Evolutionary conservation across 192 early-diverging fungal species (phyloP), one percentile per base, ranked within the genome.

Genomic region (Diversispora eburnea): DNA sequence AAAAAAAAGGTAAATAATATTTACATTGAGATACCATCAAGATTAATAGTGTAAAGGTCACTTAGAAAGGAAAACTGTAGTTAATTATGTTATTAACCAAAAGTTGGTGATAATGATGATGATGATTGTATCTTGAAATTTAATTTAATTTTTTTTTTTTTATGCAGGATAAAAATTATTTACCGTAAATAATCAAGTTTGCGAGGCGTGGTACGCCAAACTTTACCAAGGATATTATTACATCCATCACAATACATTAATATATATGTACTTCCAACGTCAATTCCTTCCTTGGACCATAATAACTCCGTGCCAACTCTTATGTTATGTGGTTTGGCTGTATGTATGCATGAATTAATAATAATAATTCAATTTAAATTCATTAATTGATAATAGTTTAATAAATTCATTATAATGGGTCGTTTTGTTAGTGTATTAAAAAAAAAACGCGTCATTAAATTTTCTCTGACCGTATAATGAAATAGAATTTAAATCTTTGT

Each of bases 161-260:
- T 9, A 49, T 13, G 10, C 10, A 5, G 48, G 22, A 52, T 54
- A 39, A 12, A 47, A 19, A 9, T 46, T 19, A 20, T 45, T 33
- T 55, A 75, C 74, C 63, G 63, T 25, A 75, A 39, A 75, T 75
- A 68, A 66, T 75, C 74, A 15, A 75, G 45, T 68, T 68, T 55
- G 7, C 74, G 67, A 3, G 74, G 74, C 13, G 74, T 75, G 22
- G 67, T 58, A 42, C 59, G 59, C 43, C 59, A 75, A 4, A 75
- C 74, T 68, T 75, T 75, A 3, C 74, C 74, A 20, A 75, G 17
- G 4, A 39, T 19, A 2, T 6, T n/a, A 45, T 60, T 60, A 58
- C 74, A 75, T 52, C 68, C 64, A 58, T 33, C 51, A 33, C 74
- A 75, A 17, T 68, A 67, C 25, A 57, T 70, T 33, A 68, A 10